Evolutionary conservation across 2,329 filamentous ascomycete genomes (phyloP).

Genomic region (Thielaviopsis populi): DNA sequence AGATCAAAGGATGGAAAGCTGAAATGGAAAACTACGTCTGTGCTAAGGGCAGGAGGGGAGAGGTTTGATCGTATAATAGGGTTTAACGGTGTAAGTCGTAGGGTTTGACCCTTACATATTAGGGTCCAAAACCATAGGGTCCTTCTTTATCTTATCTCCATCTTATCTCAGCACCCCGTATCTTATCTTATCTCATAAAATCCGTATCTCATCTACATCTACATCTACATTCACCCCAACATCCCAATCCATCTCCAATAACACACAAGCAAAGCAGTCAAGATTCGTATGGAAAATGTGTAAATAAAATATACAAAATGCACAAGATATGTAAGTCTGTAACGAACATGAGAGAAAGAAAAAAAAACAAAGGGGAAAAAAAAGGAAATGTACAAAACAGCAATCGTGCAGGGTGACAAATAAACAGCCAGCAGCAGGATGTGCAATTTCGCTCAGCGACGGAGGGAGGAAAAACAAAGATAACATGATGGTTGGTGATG

Average conservation of each 20-base stretch:
- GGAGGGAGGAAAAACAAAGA: background rate
- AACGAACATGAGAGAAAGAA: background rate
- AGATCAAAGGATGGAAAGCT: background rate
- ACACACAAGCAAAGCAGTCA: no score
- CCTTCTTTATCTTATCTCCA: no score
- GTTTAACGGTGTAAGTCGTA: background rate
- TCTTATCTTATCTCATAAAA: background rate
- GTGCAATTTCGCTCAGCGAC: constrained; percentile 4
- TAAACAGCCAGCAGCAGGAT: background rate
- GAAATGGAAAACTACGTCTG: background rate
- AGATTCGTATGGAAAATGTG: background rate
- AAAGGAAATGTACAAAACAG: constrained; percentile 8
- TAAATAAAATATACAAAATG: constrained; percentile 5
- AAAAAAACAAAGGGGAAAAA: background rate
- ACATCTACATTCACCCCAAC: background rate
- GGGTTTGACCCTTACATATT: background rate
- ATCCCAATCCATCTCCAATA: background rate
- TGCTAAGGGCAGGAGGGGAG: background rate
- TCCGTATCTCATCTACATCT: background rate
- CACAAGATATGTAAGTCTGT: background rate
- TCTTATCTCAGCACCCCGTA: no score
- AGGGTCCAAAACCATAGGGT: no score
- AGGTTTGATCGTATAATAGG: background rate
- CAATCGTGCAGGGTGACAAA: background rate
- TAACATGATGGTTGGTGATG: constrained; percentile 2